phyloP scores from a whole-genome alignment of 345 rosid species.

The Anastatica hierochuntica region DNA sequence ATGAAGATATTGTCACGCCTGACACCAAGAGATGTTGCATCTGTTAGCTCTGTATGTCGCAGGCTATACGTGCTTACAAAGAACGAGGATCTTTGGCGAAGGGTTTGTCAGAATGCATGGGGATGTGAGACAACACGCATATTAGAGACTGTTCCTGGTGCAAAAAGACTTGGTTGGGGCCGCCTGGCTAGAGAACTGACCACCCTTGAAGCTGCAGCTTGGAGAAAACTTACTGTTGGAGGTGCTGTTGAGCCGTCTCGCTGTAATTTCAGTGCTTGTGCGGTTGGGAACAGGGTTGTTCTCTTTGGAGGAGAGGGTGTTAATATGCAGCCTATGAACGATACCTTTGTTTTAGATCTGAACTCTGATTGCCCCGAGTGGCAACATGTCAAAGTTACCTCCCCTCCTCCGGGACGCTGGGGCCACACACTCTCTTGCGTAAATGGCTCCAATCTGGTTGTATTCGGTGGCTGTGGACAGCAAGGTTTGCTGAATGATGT shows the following conservation, averaged over 20 bases:
- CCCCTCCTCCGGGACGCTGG: constrained; percentile 90
- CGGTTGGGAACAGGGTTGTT: constrained; percentile 56
- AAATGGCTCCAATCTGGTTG: constrained; percentile 70
- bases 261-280: constrained; percentile 42
- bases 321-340: constrained; percentile 93
- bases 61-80: constrained; percentile 57
- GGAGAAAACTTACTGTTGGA: constrained; percentile 83
- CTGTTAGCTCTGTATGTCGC: constrained; percentile 61
- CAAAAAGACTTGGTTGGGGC: constrained; percentile 81
- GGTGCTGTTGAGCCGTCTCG: constrained; percentile 86
- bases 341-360: constrained; percentile 77
- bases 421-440: constrained; percentile 82
- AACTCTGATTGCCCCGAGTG: constrained; percentile 67
- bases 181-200: constrained; percentile 77
- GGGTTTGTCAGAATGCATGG: constrained; percentile 92
- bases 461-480: constrained; percentile 88
- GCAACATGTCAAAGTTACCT: constrained; percentile 80
- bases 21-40: constrained; percentile 80
- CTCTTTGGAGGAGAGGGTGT: constrained; percentile 93
- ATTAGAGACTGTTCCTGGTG: constrained; percentile 71
- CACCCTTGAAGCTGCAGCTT: constrained; percentile 79
- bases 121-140: constrained; percentile 69
- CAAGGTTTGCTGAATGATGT: constrained; percentile 83
- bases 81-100: constrained; percentile 79
- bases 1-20: constrained; percentile 63